Base-by-base conservation (phyloP, 768 basidiomycete genomes). In the Gyrodon lividus region DNA sequence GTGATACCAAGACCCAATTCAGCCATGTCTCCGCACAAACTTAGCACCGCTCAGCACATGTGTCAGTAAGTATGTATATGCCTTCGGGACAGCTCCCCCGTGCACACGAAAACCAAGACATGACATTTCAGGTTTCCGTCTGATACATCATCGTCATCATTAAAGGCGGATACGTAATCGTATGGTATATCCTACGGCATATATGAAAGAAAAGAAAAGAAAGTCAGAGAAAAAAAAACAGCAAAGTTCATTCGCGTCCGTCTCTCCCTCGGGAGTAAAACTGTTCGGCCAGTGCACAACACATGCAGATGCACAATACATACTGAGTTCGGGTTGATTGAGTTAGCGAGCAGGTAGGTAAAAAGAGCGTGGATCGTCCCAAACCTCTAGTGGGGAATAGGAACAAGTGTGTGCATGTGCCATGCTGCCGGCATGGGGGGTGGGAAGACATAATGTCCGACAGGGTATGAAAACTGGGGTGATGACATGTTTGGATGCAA, bases 171-270 rank as follows among this genome's bases (percentile, higher is more conserved):
- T 65, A 57, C 46, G 41, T 49, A 60, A 53, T 65, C 63, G 51
- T 68, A 68, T 54, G 57, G 63, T 68, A 66, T 61, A 60, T 58
- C 60, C 60, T 54, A 52, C 50, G 51, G 57, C 54, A 42, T 40
- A 59, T 48, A 55, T 43, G 43, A 54, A 48, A 51, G 54, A 58
- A 43, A n/a, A 43, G 37, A 33, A 26, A 57, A 50, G 51, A 58
- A 26, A 45, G 62, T 64, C 56, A 51, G 43, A 43, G 40, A 51
- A 37, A 43, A 45, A 23, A 51, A 22, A 43, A 43, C 19, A n/a
- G 33, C 41, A 46, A 43, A 59, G 62, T 65, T 56, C 61, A 43
- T 55, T 39, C 52, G 51, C 54, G 68, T 68, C 62, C 66, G 40
- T 63, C 51, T 48, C 58, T 52, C 40, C 60, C 46, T 10, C 38